Percentiles rank a stretch among this genome's conserved stretches.
Conservation (phyloP, 495 filamentous ascomycete species). For the Cladorrhinum samala region DNA sequence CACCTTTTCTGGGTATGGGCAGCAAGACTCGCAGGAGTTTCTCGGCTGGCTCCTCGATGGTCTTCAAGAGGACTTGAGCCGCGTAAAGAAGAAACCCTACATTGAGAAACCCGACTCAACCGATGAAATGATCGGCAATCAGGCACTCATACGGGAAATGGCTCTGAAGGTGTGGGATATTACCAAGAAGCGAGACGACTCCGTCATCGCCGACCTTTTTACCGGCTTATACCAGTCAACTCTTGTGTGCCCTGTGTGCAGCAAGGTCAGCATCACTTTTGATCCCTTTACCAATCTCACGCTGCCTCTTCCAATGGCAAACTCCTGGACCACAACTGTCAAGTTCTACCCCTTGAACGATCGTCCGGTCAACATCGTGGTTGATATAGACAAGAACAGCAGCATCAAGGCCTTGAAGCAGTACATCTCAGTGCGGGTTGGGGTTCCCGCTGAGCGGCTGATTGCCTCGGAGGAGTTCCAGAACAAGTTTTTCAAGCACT, state of each 20-base stretch:
- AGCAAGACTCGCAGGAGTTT: constrained; percentile 97
- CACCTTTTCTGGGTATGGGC: constrained; percentile 86
- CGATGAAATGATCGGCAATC: constrained; percentile 88
- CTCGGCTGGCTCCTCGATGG: constrained; percentile 94
- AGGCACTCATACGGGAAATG: constrained; percentile 68
- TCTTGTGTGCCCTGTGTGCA: constrained; percentile 79
- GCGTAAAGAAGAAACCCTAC: constrained; percentile 92
- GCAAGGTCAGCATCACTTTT: constrained; percentile 97
- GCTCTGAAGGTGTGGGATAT: constrained; percentile 84
- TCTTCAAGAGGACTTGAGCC: constrained; percentile 88
- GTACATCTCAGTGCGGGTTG: constrained; percentile 62
- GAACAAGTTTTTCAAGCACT: constrained; percentile 74
- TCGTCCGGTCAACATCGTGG: constrained; percentile 57
- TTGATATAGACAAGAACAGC: constrained; percentile 83
- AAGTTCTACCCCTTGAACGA: constrained; percentile 66
- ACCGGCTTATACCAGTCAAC: constrained; percentile 98
- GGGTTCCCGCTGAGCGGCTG: constrained; percentile 52
- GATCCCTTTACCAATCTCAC: constrained; percentile 96
- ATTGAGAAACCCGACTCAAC: constrained; percentile 97
- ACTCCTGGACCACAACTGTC: constrained; percentile 64
- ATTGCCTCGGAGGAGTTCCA: constrained; percentile 75
- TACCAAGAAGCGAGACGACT: constrained; percentile 88
- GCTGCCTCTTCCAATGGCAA: constrained; percentile 79
- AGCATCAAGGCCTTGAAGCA: constrained; percentile 70
- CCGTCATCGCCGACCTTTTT: constrained; percentile 89